Evolutionary conservation across 352 stramenopile genomes (phyloP).

Genomic region (Peronospora belbahrii): DNA sequence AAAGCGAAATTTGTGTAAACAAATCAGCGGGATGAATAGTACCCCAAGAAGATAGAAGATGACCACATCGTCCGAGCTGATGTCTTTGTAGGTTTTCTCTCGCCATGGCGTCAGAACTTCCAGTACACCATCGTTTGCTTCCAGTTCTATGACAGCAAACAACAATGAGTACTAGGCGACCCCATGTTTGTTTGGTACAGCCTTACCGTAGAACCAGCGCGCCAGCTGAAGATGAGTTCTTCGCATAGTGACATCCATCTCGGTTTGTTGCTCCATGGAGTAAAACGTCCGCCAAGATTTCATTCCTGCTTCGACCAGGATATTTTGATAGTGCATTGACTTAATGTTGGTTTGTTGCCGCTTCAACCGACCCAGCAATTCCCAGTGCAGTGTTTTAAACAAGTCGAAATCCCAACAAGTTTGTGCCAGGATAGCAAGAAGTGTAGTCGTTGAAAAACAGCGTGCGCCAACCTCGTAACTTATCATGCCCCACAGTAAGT

Average conservation of each 20-base stretch:
- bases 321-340: slow-evolving; percentile 5
- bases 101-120: slow-evolving; percentile 21
- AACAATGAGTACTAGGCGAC: background rate
- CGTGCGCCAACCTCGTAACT: slow-evolving; percentile 40
- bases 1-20: background rate
- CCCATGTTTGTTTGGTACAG: background rate
- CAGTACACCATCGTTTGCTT: slow-evolving; percentile 23
- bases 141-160: slow-evolving; percentile 21
- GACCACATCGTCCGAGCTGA: slow-evolving; percentile 1
- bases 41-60: slow-evolving; percentile 49
- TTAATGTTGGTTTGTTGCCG: background rate
- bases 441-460: slow-evolving; percentile 38
- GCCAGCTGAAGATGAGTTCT: slow-evolving; percentile 36
- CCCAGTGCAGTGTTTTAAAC: slow-evolving; percentile 61
- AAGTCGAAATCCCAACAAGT: slow-evolving; percentile 70
- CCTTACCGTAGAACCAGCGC: slow-evolving; percentile 70
- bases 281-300: slow-evolving; percentile 50
- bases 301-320: slow-evolving; percentile 28
- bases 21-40: background rate
- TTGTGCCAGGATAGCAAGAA: slow-evolving; percentile 46
- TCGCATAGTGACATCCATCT: slow-evolving; percentile 12
- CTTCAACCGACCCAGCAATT: slow-evolving; percentile 32
- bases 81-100: slow-evolving; percentile 5
- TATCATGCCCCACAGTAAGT: slow-evolving; percentile 71
- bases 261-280: slow-evolving; percentile 34